Evolutionary conservation across 768 basidiomycete species (phyloP), one percentile per base, ranked within the genome.

Genomic region (Podaxis carcinomalis): DNA sequence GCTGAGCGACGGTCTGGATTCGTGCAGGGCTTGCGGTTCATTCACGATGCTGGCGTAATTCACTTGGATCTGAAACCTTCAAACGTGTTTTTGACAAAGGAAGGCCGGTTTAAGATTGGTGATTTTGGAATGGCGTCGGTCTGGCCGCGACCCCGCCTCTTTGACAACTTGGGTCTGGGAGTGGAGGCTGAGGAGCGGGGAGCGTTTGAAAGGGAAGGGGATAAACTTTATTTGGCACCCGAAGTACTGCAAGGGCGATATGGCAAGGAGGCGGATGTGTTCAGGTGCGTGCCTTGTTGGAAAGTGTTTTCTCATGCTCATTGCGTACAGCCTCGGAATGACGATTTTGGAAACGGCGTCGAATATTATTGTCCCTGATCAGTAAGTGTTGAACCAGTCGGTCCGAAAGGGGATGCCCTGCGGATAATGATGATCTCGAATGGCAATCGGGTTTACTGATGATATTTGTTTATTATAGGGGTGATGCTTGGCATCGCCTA

Each of bases 91-190:
- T 81, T 99, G 67, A 94, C 92, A 9, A 79, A 80, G 6, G 83
- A 87, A 46, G 97, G 97, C 1, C 83, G 89, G 49, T 89, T 99
- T 77, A 94, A 93, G 77, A 94, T 99, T 71, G 96, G 96, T 6
- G 97, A 99, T 73, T 98, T 98, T 77, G 97, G 97, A 7, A 94
- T 99, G 88, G 95, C 96, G n/a, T 92, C 93, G 5, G 68, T 93
- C 56, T 95, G 93, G 90, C 93, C 94, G 0, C 79, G 94, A 40
- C 76, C 78, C 62, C 69, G 25, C 27, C 21, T n/a, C 25, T 10
- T 46, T 67, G 62, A 11, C 47, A 51, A 51, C 46, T 53, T 57
- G 51, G 35, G 56, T 14, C 16, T 51, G 55, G 32, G 40, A 35
- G 53, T 51, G 56, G 57, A 53, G 14, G 66, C 72, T 36, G 72